These are phyloP conservation scores for Penicillium vulpinum DNA, from an alignment of 2,329 filamentous ascomycete genomes.

Conservation along the genomic window DNA sequence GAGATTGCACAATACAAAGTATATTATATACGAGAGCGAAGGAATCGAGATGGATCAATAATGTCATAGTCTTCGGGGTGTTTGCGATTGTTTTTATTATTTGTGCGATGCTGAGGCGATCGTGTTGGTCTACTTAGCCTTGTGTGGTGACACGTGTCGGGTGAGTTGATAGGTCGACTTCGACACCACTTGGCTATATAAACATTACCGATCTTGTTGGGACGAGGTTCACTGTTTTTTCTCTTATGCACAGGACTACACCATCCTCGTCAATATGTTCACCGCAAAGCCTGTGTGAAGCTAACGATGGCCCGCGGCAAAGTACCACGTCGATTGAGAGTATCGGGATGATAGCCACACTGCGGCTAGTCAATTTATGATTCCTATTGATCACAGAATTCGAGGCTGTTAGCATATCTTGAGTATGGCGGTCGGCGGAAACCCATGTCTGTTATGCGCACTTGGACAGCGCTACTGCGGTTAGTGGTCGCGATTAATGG, in stretches of 20 bases:
- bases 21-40: background rate
- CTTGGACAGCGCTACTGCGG: background rate
- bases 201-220: background rate
- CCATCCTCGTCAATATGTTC: too few species aligned
- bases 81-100: background rate
- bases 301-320: background rate
- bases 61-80: background rate
- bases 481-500: background rate
- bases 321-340: background rate
- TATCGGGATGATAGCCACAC: background rate
- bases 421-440: background rate
- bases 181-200: background rate
- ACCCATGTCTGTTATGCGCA: background rate
- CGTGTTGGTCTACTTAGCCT: background rate
- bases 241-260: too few species aligned
- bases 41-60: background rate
- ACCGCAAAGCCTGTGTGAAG: too few species aligned
- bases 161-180: constrained; percentile 8
- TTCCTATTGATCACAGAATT: background rate
- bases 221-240: background rate
- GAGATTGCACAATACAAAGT: background rate
- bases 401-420: background rate
- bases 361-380: background rate
- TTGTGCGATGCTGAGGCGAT: background rate
- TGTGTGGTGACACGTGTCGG: constrained; percentile 1